Evolutionary conservation across 2,329 filamentous ascomycete genomes (phyloP).

Genomic region (Exserohilum rostratum): DNA sequence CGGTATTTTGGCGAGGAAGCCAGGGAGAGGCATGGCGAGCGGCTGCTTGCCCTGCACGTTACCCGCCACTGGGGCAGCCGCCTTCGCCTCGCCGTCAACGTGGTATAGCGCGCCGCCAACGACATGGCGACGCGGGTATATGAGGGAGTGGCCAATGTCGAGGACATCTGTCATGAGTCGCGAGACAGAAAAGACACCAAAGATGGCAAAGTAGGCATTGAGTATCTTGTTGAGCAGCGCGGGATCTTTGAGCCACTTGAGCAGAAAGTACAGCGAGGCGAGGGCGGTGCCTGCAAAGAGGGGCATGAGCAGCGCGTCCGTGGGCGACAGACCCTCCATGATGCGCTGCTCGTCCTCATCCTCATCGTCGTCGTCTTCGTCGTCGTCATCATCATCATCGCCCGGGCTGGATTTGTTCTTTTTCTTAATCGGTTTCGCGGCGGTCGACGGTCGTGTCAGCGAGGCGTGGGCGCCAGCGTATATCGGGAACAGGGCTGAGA

Average conservation of each 20-base stretch:
- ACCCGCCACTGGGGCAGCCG: conserved; percentile 42
- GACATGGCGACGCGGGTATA: conserved; percentile 76
- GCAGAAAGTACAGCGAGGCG: conserved; percentile 80
- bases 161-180: conserved; percentile 76
- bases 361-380: conserved; percentile 58
- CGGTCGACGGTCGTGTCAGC: conserved; percentile 80
- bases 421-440: conserved; percentile 65
- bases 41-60: conserved; percentile 25
- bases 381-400: conserved; percentile 31
- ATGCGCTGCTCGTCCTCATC: conserved; percentile 61
- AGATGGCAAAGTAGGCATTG: conserved; percentile 79
- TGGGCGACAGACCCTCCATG: conserved; percentile 73
- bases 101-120: conserved; percentile 58
- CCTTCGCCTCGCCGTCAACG: conserved; percentile 45
- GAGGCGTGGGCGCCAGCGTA: conserved; percentile 86
- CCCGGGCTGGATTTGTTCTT: conserved; percentile 56
- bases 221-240: conserved; percentile 81
- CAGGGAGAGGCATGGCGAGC: conserved; percentile 58
- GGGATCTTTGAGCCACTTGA: conserved; percentile 86
- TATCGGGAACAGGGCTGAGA: conserved; percentile 80
- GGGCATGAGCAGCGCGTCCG: conserved; percentile 85
- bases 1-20: conserved; percentile 55
- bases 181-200: conserved; percentile 78
- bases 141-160: conserved; percentile 66
- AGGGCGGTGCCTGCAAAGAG: conserved; percentile 75